Percentiles rank a stretch among this genome's conserved stretches.
Evolutionary conservation across 805 yeast genomes (phyloP).

Genomic region (Lipomyces sp.): DNA sequence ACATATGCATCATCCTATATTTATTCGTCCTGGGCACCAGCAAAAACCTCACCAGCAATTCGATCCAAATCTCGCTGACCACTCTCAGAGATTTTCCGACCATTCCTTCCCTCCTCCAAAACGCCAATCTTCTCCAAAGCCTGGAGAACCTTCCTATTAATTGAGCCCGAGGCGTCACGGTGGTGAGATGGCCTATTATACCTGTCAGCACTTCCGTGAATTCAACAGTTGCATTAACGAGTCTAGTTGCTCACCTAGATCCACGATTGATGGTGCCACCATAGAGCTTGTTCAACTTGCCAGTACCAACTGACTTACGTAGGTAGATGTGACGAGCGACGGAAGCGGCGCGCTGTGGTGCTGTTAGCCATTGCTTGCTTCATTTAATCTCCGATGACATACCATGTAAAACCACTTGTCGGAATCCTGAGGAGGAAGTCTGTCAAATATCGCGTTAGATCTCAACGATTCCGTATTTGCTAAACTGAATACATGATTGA

Average conservation of each 20-base stretch:
- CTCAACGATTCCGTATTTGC: not conserved
- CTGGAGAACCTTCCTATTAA: conserved; percentile 98
- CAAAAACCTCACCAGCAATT: conserved; percentile 44
- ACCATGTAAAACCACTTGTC: conserved; percentile 95
- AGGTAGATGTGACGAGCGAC: conserved; percentile 99
- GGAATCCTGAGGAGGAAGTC: conserved; percentile 98
- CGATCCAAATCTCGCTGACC: conserved; percentile 99
- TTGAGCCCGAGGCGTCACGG: conserved; percentile 98
- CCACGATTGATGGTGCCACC: conserved; percentile 99
- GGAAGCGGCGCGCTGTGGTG: conserved; percentile 91
- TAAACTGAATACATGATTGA: not conserved
- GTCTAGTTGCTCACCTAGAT: conserved; percentile 56
- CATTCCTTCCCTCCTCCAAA: conserved; percentile 95
- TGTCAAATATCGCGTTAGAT: conserved; percentile 1
- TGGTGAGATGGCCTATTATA: conserved; percentile 80
- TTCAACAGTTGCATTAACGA: not conserved
- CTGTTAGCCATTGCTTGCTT: not conserved
- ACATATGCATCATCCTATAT: conserved; percentile 1
- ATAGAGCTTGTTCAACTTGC: conserved; percentile 98
- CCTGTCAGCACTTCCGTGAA: not conserved
- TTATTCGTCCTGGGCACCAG: conserved; percentile 34
- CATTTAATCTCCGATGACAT: conserved; percentile 9
- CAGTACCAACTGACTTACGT: conserved; percentile 99
- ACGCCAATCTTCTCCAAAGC: conserved; percentile 98
- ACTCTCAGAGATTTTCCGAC: conserved; percentile 98